Evolutionary conservation across 352 stramenopile genomes (phyloP).

Genomic region (Blastocystis sp.): DNA sequence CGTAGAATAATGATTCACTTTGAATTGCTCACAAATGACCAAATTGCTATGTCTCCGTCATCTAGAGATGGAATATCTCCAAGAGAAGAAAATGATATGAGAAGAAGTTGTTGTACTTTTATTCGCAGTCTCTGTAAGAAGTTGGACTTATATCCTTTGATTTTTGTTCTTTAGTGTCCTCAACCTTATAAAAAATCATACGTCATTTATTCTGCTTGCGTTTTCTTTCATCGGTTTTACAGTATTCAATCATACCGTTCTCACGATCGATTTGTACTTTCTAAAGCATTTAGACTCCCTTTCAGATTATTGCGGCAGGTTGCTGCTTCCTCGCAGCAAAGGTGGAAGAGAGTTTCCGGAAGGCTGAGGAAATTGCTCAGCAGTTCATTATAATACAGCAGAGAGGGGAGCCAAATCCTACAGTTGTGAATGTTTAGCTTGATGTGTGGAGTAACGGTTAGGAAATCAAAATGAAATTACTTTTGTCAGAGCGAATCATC

Average conservation of each 20-base stretch:
- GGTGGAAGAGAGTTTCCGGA: slow-evolving; percentile 53
- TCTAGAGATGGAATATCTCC: slow-evolving; percentile 23
- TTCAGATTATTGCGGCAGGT: slow-evolving; percentile 17
- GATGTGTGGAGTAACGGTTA: neutral
- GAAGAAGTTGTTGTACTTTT: slow-evolving; percentile 11
- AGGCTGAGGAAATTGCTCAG: slow-evolving; percentile 29
- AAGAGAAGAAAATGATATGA: slow-evolving; percentile 19
- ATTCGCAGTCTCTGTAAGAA: slow-evolving; percentile 30
- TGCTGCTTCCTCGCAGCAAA: slow-evolving; percentile 52
- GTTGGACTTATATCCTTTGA: slow-evolving; percentile 50
- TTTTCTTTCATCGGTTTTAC: slow-evolving; percentile 56
- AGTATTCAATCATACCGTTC: slow-evolving; percentile 45
- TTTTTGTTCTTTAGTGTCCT: neutral
- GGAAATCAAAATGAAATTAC: slow-evolving; percentile 58
- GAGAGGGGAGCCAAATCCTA: neutral
- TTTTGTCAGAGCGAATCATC: slow-evolving; percentile 32
- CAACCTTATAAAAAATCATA: slow-evolving; percentile 3
- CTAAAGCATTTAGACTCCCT: neutral
- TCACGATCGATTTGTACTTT: slow-evolving; percentile 30
- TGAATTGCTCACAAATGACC: slow-evolving; percentile 17
- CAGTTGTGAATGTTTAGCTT: neutral
- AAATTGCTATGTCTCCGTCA: neutral
- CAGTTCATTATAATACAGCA: slow-evolving; percentile 7
- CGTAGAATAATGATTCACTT: slow-evolving; percentile 5
- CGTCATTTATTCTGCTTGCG: slow-evolving; percentile 49